These are phyloP conservation scores for Verticillium alfalfae DNA, from an alignment of 2,329 filamentous ascomycete species.

Conservation along the genomic window DNA sequence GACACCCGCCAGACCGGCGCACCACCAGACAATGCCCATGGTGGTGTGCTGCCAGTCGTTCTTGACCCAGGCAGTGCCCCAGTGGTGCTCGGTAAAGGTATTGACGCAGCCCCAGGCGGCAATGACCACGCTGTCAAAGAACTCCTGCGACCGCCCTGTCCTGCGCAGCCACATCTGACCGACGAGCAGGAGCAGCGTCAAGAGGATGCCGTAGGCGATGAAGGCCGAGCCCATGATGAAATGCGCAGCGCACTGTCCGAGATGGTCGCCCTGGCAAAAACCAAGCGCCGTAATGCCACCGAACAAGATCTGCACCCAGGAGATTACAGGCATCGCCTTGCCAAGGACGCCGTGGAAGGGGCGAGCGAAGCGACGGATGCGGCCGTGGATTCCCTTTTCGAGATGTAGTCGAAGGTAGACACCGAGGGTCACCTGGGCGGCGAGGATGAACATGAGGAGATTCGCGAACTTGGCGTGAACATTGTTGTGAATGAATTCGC, in stretches of 20 bases:
- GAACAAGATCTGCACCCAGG: conserved; percentile 94
- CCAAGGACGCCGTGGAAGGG: conserved; percentile 74
- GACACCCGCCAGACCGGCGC: conserved; percentile 80
- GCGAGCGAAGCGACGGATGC: conserved; percentile 67
- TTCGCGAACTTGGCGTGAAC: conserved; percentile 78
- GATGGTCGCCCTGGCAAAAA: conserved; percentile 87
- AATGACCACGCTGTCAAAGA: conserved; percentile 89
- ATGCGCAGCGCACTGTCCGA: conserved; percentile 89
- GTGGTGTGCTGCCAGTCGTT: conserved; percentile 97
- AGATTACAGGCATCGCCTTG: conserved; percentile 78
- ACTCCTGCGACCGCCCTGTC: conserved; percentile 86
- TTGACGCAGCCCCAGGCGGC: conserved; percentile 95
- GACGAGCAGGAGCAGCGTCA: conserved; percentile 80
- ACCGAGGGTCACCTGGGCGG: conserved; percentile 72
- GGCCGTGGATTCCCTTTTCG: conserved; percentile 74
- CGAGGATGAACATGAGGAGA: conserved; percentile 72
- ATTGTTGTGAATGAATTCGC: conserved; percentile 72
- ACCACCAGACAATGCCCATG: conserved; percentile 99
- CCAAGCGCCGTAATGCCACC: conserved; percentile 88
- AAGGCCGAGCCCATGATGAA: conserved; percentile 99
- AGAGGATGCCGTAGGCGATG: conserved; percentile 83
- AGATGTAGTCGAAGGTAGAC: conserved; percentile 87
- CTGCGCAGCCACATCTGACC: conserved; percentile 82
- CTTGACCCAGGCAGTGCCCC: conserved; percentile 82
- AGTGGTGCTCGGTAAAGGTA: conserved; percentile 95